A percentile compares a stretch with the other conserved stretches of the same genome.
Evolutionary conservation across 257 asterid genomes (phyloP).

Genomic region (Striga asiatica): DNA sequence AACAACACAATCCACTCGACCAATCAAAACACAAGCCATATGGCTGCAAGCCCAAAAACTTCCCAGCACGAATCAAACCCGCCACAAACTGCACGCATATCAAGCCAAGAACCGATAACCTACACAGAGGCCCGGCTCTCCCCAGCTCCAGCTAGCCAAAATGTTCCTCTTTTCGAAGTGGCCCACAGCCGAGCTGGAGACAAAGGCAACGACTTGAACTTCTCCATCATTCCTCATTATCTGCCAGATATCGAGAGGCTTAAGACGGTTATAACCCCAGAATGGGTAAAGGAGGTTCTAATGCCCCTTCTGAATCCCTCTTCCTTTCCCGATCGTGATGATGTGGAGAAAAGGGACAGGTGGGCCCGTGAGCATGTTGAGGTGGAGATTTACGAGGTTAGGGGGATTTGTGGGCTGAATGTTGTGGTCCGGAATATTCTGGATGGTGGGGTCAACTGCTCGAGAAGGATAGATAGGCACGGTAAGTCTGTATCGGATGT

Average conservation of each 20-base stretch:
- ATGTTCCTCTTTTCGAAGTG: constrained; percentile 47
- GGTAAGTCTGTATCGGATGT: constrained; percentile 83
- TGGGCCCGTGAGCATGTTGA: constrained; percentile 42
- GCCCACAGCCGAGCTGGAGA: constrained; percentile 94
- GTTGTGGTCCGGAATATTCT: constrained; percentile 71
- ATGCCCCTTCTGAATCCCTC: constrained; percentile 48
- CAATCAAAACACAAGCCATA: constrained; percentile 12
- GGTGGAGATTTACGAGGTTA: constrained; percentile 82
- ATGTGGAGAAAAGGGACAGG: constrained; percentile 31
- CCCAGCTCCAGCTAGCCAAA: constrained; percentile 53
- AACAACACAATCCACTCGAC: constrained; percentile 24
- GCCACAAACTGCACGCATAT: constrained; percentile 13
- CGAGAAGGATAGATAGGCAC: constrained; percentile 88
- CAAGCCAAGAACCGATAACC: constrained; percentile 17
- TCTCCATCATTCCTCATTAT: constrained; percentile 78
- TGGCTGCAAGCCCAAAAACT: constrained; percentile 13
- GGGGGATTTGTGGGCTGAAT: constrained; percentile 67
- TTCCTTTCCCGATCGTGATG: constrained; percentile 36
- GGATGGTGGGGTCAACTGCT: constrained; percentile 96
- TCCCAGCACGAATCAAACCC: constrained; percentile 16
- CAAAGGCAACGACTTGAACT: constrained; percentile 80
- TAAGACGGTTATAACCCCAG: constrained; percentile 47
- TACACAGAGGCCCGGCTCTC: constrained; percentile 14
- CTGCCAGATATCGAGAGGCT: constrained; percentile 73
- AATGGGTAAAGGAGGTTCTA: constrained; percentile 65